Evolutionary conservation across 164 flowering plant species (phyloP).

Genomic region (Paratinospora sagittata): DNA sequence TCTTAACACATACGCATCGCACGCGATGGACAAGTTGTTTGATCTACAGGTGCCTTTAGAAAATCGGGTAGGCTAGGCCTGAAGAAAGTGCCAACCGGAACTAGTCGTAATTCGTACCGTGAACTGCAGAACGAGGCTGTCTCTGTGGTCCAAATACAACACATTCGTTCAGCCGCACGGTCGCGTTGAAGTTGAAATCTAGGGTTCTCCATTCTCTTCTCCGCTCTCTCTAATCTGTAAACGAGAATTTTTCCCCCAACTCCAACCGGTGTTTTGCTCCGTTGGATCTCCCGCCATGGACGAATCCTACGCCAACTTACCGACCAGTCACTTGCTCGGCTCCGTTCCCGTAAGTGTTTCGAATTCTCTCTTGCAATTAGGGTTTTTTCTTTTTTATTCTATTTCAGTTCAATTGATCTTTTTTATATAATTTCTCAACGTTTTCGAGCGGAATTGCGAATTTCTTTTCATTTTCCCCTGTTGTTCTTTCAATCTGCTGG

Average conservation of each 20-base stretch:
- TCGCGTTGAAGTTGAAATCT: background rate
- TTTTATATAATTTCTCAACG: background rate
- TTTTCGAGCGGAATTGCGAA: background rate
- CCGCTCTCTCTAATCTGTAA: background rate
- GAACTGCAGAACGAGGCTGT: too few species aligned
- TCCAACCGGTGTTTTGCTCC: background rate
- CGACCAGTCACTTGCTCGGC: slow-evolving; percentile 83
- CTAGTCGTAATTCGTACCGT: too few species aligned
- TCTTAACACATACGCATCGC: too few species aligned
- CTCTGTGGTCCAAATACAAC: too few species aligned
- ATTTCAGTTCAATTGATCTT: background rate
- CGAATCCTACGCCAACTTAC: slow-evolving; percentile 48
- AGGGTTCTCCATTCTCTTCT: background rate
- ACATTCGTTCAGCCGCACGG: too few species aligned
- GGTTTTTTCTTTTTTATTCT: background rate
- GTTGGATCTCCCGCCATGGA: slow-evolving; percentile 37
- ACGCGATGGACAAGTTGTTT: too few species aligned
- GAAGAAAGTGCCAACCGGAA: too few species aligned
- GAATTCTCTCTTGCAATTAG: background rate
- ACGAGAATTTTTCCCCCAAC: background rate
- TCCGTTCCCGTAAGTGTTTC: slow-evolving; percentile 36
- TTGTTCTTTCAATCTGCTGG: too few species aligned
- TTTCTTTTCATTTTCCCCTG: background rate
- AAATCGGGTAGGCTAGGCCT: too few species aligned
- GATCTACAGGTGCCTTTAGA: too few species aligned